Evolutionary conservation across 2,329 filamentous ascomycete species (phyloP).

Genomic region (Colletotrichum falcatum): DNA sequence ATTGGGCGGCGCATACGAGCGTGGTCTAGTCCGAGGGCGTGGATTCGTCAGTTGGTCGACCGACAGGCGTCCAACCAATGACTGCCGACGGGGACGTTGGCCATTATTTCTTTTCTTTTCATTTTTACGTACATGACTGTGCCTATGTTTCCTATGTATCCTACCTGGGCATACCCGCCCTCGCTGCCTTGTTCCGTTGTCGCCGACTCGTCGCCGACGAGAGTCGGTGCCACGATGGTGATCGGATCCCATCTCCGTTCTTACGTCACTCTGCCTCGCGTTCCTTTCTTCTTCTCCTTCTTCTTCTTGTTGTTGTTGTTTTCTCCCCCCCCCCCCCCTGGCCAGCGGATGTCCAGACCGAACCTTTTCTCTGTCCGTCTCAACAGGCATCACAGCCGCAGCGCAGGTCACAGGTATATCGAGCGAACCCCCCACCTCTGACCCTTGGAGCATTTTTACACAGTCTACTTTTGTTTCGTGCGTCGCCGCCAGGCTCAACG

Average conservation of each 20-base stretch:
- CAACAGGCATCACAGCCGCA: neutral
- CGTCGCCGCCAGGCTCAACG: constrained; percentile 6
- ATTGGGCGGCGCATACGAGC: constrained; percentile 1
- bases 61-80: neutral
- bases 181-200: neutral
- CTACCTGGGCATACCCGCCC: neutral
- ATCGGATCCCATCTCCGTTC: neutral
- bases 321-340: no score
- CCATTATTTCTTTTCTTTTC: neutral
- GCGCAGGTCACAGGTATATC: no score
- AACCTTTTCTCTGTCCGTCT: neutral
- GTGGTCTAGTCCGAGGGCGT: neutral
- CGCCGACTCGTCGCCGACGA: neutral
- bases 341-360: neutral
- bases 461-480: neutral
- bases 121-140: no score
- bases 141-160: no score
- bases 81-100: neutral
- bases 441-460: neutral
- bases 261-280: neutral
- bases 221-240: neutral
- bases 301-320: no score
- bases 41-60: neutral
- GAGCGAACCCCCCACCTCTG: no score
- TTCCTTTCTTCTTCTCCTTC: no score